These are phyloP conservation scores for Chaetomium cochliodes DNA, from an alignment of 495 filamentous ascomycete genomes.

Conservation along the genomic window DNA sequence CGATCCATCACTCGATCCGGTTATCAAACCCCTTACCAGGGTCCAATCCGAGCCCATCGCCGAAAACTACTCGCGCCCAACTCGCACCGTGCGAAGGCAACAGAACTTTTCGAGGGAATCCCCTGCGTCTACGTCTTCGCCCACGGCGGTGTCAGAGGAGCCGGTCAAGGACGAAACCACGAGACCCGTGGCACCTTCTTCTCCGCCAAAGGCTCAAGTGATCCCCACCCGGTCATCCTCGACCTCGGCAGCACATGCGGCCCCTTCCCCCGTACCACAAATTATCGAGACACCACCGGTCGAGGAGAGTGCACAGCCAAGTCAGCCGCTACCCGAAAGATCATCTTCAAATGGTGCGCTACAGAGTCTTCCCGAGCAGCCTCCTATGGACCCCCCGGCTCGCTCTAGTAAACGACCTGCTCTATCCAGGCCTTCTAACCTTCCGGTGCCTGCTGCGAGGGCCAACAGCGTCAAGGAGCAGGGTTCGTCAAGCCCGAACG, in stretches of 20 bases:
- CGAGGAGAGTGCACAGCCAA: slow-evolving; percentile 42
- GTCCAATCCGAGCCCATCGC: slow-evolving; percentile 76
- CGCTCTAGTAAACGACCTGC: slow-evolving; percentile 50
- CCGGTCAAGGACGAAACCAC: slow-evolving; percentile 25
- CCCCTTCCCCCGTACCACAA: slow-evolving; percentile 53
- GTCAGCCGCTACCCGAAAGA: slow-evolving; percentile 47
- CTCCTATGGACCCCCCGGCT: slow-evolving; percentile 45
- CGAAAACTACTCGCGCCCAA: slow-evolving; percentile 55
- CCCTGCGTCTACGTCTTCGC: background rate
- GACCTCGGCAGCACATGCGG: slow-evolving; percentile 21
- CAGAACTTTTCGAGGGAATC: slow-evolving; percentile 43
- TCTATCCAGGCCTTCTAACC: slow-evolving; percentile 36
- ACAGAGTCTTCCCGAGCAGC: slow-evolving; percentile 30
- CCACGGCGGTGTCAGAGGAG: slow-evolving; percentile 13
- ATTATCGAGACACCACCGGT: slow-evolving; percentile 67
- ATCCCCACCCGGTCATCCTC: slow-evolving; percentile 34
- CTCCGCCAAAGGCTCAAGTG: slow-evolving; percentile 23
- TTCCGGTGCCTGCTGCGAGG: slow-evolving; percentile 17
- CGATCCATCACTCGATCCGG: slow-evolving; percentile 52
- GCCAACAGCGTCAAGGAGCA: slow-evolving; percentile 26
- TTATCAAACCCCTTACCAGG: slow-evolving; percentile 58
- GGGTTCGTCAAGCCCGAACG: slow-evolving; percentile 17
- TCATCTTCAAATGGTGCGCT: slow-evolving; percentile 51
- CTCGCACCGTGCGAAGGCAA: slow-evolving; percentile 45
- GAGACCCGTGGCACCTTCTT: slow-evolving; percentile 20